A percentile compares a stretch with the other conserved stretches of the same genome.
These are phyloP conservation scores for Candida freyschussii DNA, from an alignment of 1,139 yeast genomes.

Conservation along the genomic window DNA sequence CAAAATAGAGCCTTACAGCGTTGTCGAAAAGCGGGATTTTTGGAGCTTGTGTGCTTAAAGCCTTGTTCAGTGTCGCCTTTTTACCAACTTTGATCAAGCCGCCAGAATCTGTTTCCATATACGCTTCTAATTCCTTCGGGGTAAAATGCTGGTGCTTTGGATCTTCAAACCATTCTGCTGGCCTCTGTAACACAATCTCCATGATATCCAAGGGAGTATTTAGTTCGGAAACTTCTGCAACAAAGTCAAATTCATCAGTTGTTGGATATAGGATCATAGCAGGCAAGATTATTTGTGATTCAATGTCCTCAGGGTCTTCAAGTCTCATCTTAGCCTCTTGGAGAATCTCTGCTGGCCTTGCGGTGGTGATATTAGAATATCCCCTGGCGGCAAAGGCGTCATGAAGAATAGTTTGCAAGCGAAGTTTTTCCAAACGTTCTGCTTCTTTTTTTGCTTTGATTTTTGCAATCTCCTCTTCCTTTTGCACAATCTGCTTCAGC, in stretches of 20 bases:
- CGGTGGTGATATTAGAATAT: constrained; percentile 43
- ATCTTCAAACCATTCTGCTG: constrained; percentile 66
- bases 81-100: constrained; percentile 86
- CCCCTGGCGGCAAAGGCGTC: constrained; percentile 56
- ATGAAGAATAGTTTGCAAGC: constrained; percentile 34
- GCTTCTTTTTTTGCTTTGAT: constrained; percentile 24
- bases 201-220: constrained; percentile 57
- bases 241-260: constrained; percentile 76
- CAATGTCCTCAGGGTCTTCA: constrained; percentile 68
- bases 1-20: constrained; percentile 67
- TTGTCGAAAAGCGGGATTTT: constrained; percentile 76
- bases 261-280: constrained; percentile 81
- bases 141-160: constrained; percentile 58
- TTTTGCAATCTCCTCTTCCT: constrained; percentile 31
- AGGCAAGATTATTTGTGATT: constrained; percentile 76
- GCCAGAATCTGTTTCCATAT: constrained; percentile 76
- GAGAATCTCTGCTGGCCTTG: constrained; percentile 39
- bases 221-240: constrained; percentile 69
- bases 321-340: constrained; percentile 39
- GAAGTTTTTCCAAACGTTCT: constrained; percentile 28
- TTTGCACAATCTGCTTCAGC: constrained; percentile 36
- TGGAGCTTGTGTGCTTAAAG: constrained; percentile 58
- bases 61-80: constrained; percentile 61
- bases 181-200: constrained; percentile 54
- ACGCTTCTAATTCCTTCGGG: constrained; percentile 60